Evolutionary conservation across 1,284 basidiomycete genomes (phyloP), one percentile per base, ranked within the genome.

Genomic region (Pholiota adiposa): DNA sequence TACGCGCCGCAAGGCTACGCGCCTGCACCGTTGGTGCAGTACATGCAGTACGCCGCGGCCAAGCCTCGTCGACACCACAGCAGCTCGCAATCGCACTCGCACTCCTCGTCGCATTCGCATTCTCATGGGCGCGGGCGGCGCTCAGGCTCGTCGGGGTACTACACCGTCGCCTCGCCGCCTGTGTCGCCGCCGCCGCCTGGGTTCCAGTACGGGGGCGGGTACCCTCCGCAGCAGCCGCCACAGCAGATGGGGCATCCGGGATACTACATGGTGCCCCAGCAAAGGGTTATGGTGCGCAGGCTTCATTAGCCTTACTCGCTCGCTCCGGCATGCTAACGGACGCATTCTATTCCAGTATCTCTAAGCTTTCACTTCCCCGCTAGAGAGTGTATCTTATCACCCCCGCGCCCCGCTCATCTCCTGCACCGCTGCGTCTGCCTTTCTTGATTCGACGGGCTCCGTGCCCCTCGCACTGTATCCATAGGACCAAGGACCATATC

Each of bases 181-280:
- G 61, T 67, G 16, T 67, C 67, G 25, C n/a, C n/a, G n/a, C n/a
- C n/a, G n/a, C n/a, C n/a, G n/a, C 65, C 69, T 16, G 62, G 56
- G 4, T 63, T 65, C 50, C 65, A 65, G 43, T 67, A 68, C 38
- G 57, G 55, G n/a, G 44, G 44, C 9, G 44, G 21, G 44, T 46
- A 46, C 23, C 59, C 23, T 52, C 56, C 29, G 40, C 14, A 51
- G 61, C 29, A 31, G 49, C 56, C 29, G 40, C 14, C 49, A 60
- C 29, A 31, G 49, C 46, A 23, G 29, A 51, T 38, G 62, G 21
- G 56, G 8, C 65, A 64, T n/a, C 60, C 61, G 14, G 66, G 67
- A 41, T 72, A 68, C 53, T 54, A 67, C 41, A 59, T 70, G 60
- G 64, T 58, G 18, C 69, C 59, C 2, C 68, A 63, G 18, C 63